These are phyloP conservation scores for Elongisporangium anandrum DNA, from an alignment of 352 stramenopile species.

Conservation along the genomic window DNA sequence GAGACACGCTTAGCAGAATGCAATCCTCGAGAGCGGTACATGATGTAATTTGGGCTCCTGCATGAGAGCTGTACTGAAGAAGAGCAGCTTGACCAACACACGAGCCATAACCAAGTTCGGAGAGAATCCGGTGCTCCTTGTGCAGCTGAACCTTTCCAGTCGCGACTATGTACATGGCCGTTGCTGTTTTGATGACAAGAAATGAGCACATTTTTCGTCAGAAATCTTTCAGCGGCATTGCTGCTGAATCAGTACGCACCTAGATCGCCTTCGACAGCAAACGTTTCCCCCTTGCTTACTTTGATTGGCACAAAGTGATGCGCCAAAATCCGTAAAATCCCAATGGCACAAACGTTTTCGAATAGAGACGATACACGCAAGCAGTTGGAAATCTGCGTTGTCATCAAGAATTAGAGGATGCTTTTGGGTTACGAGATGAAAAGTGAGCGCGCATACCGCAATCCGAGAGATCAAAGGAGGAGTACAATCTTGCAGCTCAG, in stretches of 20 bases:
- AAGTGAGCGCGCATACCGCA: conserved; percentile 27
- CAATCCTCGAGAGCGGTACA: conserved; percentile 66
- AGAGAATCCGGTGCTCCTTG: conserved; percentile 61
- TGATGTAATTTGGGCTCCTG: conserved; percentile 67
- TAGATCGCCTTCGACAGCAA: conserved; percentile 57
- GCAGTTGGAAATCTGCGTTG: conserved; percentile 66
- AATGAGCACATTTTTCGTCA: not conserved
- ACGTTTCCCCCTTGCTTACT: conserved; percentile 45
- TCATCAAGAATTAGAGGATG: not conserved
- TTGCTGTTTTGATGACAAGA: conserved; percentile 27
- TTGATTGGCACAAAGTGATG: conserved; percentile 67
- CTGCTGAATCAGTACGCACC: conserved; percentile 19
- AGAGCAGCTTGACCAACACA: conserved; percentile 77
- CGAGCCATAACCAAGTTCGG: conserved; percentile 59
- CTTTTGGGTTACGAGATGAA: not conserved
- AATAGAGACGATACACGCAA: conserved; percentile 77
- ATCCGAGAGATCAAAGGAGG: conserved; percentile 68
- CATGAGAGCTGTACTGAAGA: conserved; percentile 54
- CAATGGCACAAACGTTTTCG: conserved; percentile 74
- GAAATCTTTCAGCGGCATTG: not conserved
- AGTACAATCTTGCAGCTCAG: conserved; percentile 25
- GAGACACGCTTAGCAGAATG: conserved; percentile 68
- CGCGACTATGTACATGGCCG: conserved; percentile 76
- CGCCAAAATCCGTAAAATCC: conserved; percentile 73
- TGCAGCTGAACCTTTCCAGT: conserved; percentile 71